Conservation (phyloP, 495 filamentous ascomycete genomes). For the Viridothelium virens region DNA sequence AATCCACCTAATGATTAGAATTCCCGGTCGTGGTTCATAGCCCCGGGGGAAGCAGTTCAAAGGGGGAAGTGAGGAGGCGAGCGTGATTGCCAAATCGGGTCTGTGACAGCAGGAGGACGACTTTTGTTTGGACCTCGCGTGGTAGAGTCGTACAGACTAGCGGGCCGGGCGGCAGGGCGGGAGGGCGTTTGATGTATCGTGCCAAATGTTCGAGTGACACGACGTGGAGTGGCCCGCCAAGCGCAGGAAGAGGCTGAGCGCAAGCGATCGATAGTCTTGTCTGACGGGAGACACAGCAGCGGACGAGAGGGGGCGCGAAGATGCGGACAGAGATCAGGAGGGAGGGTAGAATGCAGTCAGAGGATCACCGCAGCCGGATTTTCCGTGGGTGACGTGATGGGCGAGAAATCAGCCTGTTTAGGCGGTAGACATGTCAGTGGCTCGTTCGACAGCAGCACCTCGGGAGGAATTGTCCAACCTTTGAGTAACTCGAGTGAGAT, state of each 20-base stretch:
- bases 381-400: too few species aligned
- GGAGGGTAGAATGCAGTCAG: neutral
- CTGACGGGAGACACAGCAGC: constrained; percentile 2
- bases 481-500: neutral
- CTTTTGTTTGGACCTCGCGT: constrained; percentile 8
- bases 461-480: neutral
- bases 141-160: neutral
- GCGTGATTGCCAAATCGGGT: neutral
- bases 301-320: neutral
- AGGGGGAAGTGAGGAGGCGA: neutral
- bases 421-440: neutral
- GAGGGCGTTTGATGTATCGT: neutral
- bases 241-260: neutral
- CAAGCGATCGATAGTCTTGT: neutral
- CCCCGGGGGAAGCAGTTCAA: constrained; percentile 6
- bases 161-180: constrained; percentile 2
- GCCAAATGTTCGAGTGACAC: neutral
- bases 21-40: constrained; percentile 12
- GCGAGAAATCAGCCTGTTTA: neutral
- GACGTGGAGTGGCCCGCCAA: neutral
- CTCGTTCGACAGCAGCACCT: neutral
- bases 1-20: constrained; percentile 9
- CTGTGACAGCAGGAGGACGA: neutral
- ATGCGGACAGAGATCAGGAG: neutral
- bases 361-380: too few species aligned